A percentile compares a stretch with the other conserved stretches of the same genome.
These are phyloP conservation scores for Cercophora newfieldiana DNA, from an alignment of 495 filamentous ascomycete genomes.

Conservation along the genomic window DNA sequence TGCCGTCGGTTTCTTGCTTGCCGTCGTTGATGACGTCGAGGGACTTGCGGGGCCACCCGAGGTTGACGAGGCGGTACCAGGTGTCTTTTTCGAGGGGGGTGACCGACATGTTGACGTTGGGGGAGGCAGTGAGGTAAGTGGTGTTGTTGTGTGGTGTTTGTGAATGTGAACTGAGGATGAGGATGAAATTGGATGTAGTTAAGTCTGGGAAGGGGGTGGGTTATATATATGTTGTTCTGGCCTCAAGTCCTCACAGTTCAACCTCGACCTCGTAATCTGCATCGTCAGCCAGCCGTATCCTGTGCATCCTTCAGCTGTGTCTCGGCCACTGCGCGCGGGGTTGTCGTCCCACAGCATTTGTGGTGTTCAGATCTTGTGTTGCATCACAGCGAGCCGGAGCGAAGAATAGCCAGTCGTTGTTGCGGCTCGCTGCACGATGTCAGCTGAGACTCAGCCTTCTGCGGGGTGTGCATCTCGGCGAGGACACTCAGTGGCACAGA, in stretches of 20 bases:
- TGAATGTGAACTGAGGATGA: background rate
- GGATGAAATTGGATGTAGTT: background rate
- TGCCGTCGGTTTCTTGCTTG: background rate
- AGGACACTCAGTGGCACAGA: background rate
- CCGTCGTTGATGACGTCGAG: conserved; percentile 11
- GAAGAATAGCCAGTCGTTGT: too few species aligned
- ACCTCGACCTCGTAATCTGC: too few species aligned
- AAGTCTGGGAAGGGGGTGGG: background rate
- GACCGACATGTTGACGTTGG: background rate
- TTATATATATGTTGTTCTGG: background rate
- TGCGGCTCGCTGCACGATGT: background rate
- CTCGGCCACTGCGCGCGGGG: too few species aligned
- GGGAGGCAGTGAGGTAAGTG: too few species aligned
- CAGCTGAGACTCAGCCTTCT: background rate
- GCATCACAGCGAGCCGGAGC: too few species aligned
- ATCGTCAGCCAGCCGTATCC: background rate
- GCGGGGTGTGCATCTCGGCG: background rate
- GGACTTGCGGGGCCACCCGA: background rate
- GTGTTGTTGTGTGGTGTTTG: too few species aligned
- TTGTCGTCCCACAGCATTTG: too few species aligned
- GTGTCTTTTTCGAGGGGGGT: background rate
- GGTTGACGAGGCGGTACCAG: conserved; percentile 4
- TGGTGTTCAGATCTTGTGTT: too few species aligned
- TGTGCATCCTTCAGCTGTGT: background rate
- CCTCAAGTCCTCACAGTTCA: too few species aligned